A percentile compares a stretch with the other conserved stretches of the same genome.
phyloP scores from a whole-genome alignment of 495 filamentous ascomycete species.

The Penicillium ucsense region DNA sequence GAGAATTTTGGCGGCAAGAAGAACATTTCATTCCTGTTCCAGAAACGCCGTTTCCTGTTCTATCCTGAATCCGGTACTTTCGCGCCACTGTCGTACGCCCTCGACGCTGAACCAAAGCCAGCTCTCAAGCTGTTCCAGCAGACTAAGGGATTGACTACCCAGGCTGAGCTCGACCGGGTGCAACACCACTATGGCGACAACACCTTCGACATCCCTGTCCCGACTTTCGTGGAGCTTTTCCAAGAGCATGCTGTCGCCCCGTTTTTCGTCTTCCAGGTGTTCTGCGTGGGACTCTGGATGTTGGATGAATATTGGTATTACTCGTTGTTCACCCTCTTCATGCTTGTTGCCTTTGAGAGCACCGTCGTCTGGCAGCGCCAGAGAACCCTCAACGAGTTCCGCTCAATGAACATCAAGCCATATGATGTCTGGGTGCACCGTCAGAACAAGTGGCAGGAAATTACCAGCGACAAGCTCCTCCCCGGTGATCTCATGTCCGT shows the following conservation, averaged over 20 bases:
- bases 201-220: slow-evolving; percentile 95
- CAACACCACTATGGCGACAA: slow-evolving; percentile 93
- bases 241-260: slow-evolving; percentile 97
- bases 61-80: slow-evolving; percentile 59
- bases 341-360: slow-evolving; percentile 95
- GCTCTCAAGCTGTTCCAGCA: slow-evolving; percentile 66
- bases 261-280: slow-evolving; percentile 99
- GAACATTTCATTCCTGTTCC: slow-evolving; percentile 86
- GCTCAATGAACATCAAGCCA: slow-evolving; percentile 98
- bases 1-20: slow-evolving; percentile 64
- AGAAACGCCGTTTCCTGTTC: slow-evolving; percentile 94
- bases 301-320: slow-evolving; percentile 99
- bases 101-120: slow-evolving; percentile 78
- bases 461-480: slow-evolving; percentile 85
- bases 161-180: slow-evolving; percentile 63
- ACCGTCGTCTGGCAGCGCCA: slow-evolving; percentile 99
- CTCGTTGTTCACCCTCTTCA: slow-evolving; percentile 95
- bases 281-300: slow-evolving; percentile 98
- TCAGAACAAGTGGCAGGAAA: slow-evolving; percentile 75
- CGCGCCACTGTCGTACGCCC: slow-evolving; percentile 69
- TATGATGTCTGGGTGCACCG: slow-evolving; percentile 89
- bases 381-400: slow-evolving; percentile 92
- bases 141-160: slow-evolving; percentile 58
- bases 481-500: slow-evolving; percentile 96
- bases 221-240: slow-evolving; percentile 90